Evolutionary conservation across 164 flowering plant species (phyloP), one percentile per base, ranked within the genome.

Genomic region (Saururus chinensis): DNA sequence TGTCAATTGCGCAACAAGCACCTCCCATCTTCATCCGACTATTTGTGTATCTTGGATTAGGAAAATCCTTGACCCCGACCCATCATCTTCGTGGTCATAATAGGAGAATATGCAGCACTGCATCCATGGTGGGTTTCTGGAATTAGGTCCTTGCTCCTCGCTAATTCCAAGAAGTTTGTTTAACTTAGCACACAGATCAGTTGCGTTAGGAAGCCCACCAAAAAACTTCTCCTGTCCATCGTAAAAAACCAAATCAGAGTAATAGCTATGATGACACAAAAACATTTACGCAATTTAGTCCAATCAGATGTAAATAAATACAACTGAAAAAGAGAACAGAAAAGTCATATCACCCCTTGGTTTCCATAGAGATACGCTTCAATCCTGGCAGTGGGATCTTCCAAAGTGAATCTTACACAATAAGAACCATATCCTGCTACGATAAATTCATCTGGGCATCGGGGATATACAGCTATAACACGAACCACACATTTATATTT

Each of bases 341-440:
- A 30, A 30, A 30, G 37, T 30, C 37, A 58, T 24, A 76, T 69
- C 78, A 87, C 96, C 86, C 82, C 98, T 74, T 92, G 91, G 64
- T 89, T 84, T 37, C 66, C 84, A 72, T 67, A 81, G 26, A 86
- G 30, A 60, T 57, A 79, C 51, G 95, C 89, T 69, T 83, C 89
- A 20, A 92, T 76, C 75, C 96, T 79, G 0, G 91, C 91, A 62
- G 98, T 92, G 40, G 95, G 85, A 64, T 89, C 95, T 73, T 92
- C 91, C 25, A 92, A 66, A 51, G 92, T 86, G 60, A 89, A 74
- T 68, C 87, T 78, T 35, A 86, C 51, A 68, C 86, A 83, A 87
- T n/a, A n/a, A n/a, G 7, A 53, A 40, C 12, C 17, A 26, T 22
- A 53, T 64, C 19, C 82, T 84, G 60, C 0, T 0, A 35, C 64